Base-by-base conservation (phyloP, 108 stramenopile genomes). In the Skeletonema marinoi region DNA sequence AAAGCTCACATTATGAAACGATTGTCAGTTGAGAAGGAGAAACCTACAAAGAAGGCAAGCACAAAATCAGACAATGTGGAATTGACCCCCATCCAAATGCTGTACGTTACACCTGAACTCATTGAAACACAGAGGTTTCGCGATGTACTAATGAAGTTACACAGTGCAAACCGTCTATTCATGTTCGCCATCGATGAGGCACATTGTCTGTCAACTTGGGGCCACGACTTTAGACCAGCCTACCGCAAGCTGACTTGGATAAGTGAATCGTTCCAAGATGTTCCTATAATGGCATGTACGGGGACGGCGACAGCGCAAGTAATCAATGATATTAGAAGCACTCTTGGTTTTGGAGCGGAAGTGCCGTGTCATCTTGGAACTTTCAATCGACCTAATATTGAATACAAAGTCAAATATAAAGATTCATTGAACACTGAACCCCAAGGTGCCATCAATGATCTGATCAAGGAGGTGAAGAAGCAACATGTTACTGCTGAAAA, bases 91-190 rank as follows among this genome's bases (percentile, higher is more conserved):
- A 64, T 96, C 25, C 88, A 91, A 50, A 73, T 99, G 11, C 85
- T 99, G 19, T 99, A 99, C 81, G 78, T 93, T 67, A 99, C 98
- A 11, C 99, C 99, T 4, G 99, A 99, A 81, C 89, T 93, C 51
- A 88, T 98, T 31, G 85, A 91, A 65, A 93, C 91, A 3, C 84
- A 88, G 17, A 77, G 84, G 29, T 93, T 95, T 82, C 88, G 89
- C 42, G 60, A 54, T 14, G 69, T 95, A 44, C 70, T 96, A 61
- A 65, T 70, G 6, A 74, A 88, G 46, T 74, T 98, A 14, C 66
- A 98, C 73, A 72, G 80, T 59, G 66, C 82, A 25, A 74, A 92
- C n/a, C 84, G 87, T 14, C 65, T 92, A 21, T 75, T 89, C 46
- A 71, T 90, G 66, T 92, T 99, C 80, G 98, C 97, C 9, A 83